Evolutionary conservation across 371 early-diverging fungal genomes (phyloP).

Genomic region (Saksenaea oblongispora): DNA sequence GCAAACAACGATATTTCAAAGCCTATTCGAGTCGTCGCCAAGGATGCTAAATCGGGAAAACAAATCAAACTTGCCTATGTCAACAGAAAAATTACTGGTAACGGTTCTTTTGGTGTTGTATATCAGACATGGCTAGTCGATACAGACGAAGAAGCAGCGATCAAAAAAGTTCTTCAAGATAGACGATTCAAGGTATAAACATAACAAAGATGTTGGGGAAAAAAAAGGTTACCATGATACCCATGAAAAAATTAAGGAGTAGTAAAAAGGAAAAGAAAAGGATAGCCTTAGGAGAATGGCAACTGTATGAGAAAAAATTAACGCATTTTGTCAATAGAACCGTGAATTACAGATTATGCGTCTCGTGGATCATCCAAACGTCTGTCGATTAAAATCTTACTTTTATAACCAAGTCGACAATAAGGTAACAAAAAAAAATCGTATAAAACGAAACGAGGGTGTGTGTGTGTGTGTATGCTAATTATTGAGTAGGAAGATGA

Average conservation of each 20-base stretch:
- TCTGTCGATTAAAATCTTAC: slow-evolving; percentile 74
- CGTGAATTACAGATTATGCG: slow-evolving; percentile 91
- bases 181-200: slow-evolving; percentile 89
- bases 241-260: neutral
- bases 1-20: slow-evolving; percentile 4
- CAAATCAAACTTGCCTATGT: slow-evolving; percentile 84
- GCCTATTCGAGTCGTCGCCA: slow-evolving; percentile 48
- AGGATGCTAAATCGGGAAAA: slow-evolving; percentile 85
- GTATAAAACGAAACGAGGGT: neutral
- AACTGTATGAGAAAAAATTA: neutral
- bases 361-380: slow-evolving; percentile 77
- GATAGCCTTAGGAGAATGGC: neutral
- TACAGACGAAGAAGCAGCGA: slow-evolving; percentile 83
- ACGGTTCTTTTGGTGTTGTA: slow-evolving; percentile 97
- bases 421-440: slow-evolving; percentile 25
- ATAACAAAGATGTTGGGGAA: neutral
- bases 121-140: slow-evolving; percentile 89
- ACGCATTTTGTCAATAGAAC: slow-evolving; percentile 48
- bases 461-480: neutral
- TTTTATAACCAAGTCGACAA: slow-evolving; percentile 76
- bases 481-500: slow-evolving; percentile 76
- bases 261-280: neutral
- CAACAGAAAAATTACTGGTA: slow-evolving; percentile 90
- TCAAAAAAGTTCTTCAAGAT: slow-evolving; percentile 97
- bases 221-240: neutral